Evolutionary conservation across 202 grass and related monocot species (phyloP), one percentile per base, ranked within the genome.

Genomic region (Miscanthus sacchariflorus): DNA sequence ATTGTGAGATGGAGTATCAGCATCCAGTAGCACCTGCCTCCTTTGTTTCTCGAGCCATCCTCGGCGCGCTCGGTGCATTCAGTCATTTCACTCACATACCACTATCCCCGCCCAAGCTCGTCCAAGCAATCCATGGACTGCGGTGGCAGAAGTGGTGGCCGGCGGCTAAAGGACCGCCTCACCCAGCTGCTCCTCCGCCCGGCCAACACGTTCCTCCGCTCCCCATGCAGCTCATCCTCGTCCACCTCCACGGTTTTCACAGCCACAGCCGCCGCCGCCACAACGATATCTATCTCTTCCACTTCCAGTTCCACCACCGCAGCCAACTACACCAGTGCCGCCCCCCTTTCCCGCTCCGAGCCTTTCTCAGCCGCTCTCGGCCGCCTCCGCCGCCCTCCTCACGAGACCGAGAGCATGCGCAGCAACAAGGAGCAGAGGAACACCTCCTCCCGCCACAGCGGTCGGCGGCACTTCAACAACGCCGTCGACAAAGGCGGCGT

Each of bases 161-260:
- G 35, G 52, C 33, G 74, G 30, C 74, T 90, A 56, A 90, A 83
- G 67, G 84, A 90, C 43, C 84, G 68, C 24, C 80, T 90, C 3
- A 45, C 80, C 1, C 68, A 81, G 67, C 54, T 90, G 44, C 74
- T 90, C 12, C 78, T 83, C 6, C 72, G 78, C 4, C 74, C 87
- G 6, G 78, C 83, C 39, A 90, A 81, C 23, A 71, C 88, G 0
- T 79, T 90, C 52, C 73, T 73, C 24, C 79, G 89, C 35, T 73
- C 84, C 3, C 45, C 79, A 0, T 87, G 84, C 74, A 90, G 89
- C 84, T 83, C 84, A 5, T 78, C 88, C 11, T 65, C 88, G 7
- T 65, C 79, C 23, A 68, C 74, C 67, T 70, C 78, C 25, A 64
- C 71, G 5, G 15, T 58, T 4, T 77, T 42, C 12, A 86, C 84